phyloP scores from a whole-genome alignment of 2,329 filamentous ascomycete species.

The Xylariales sp. region DNA sequence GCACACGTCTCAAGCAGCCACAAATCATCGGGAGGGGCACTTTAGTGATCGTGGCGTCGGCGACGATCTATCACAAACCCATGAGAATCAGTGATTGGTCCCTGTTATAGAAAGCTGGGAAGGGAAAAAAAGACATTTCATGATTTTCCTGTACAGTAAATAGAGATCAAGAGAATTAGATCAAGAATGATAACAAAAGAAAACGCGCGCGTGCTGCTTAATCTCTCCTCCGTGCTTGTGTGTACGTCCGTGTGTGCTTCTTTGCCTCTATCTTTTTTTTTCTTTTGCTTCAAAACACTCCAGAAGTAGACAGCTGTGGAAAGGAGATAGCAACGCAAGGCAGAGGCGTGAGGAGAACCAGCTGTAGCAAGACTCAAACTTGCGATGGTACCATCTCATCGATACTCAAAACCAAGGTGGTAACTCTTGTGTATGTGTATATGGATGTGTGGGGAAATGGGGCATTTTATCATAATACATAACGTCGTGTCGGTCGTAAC shows the following conservation, averaged over 20 bases:
- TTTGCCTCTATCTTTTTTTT: background rate
- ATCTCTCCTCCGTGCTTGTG: conserved; percentile 4
- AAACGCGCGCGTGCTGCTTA: conserved; percentile 1
- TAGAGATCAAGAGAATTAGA: conserved; percentile 8
- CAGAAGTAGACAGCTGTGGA: too few species aligned
- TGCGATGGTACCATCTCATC: too few species aligned
- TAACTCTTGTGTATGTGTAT: too few species aligned
- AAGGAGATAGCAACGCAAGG: too few species aligned
- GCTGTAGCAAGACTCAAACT: too few species aligned
- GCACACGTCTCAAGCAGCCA: background rate
- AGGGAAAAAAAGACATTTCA: conserved; percentile 12
- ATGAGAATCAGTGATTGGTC: conserved; percentile 33
- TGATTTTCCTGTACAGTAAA: conserved; percentile 14
- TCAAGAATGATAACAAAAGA: conserved; percentile 7
- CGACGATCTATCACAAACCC: conserved; percentile 36
- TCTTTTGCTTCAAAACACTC: conserved; percentile 8
- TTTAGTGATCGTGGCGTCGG: conserved; percentile 25
- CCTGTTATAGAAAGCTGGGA: too few species aligned
- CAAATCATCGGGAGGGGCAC: background rate
- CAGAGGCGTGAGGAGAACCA: too few species aligned
- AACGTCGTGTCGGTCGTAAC: conserved; percentile 20
- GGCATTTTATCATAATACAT: conserved; percentile 10
- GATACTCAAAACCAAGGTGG: too few species aligned
- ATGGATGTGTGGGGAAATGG: too few species aligned
- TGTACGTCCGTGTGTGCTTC: conserved; percentile 8